Conservation (phyloP, 768 basidiomycete genomes). For the Steccherinum ochraceum region DNA sequence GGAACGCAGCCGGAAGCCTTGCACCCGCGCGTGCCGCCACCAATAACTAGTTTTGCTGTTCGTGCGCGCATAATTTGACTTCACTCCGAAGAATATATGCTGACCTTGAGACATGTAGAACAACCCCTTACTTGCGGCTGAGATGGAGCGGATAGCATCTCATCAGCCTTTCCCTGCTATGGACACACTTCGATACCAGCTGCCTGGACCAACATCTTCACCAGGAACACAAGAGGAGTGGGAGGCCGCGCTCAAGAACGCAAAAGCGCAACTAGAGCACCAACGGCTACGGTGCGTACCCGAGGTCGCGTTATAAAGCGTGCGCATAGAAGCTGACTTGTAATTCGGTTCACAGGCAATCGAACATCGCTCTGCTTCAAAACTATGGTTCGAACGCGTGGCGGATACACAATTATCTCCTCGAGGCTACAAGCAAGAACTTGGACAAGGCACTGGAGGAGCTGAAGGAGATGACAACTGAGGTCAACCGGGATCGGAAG, state of each 20-base stretch:
- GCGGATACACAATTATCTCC: slow-evolving; percentile 84
- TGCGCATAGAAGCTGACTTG: background rate
- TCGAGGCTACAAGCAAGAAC: slow-evolving; percentile 71
- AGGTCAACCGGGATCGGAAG: slow-evolving; percentile 85
- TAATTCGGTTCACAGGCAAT: slow-evolving; percentile 49
- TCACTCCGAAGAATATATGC: slow-evolving; percentile 1
- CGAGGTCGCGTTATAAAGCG: background rate
- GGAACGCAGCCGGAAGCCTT: slow-evolving; percentile 39
- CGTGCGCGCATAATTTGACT: slow-evolving; percentile 24
- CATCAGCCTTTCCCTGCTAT: slow-evolving; percentile 59
- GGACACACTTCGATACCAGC: slow-evolving; percentile 67
- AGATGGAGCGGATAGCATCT: slow-evolving; percentile 68
- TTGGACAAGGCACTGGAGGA: slow-evolving; percentile 71
- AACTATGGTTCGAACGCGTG: slow-evolving; percentile 88
- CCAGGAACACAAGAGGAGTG: slow-evolving; percentile 73
- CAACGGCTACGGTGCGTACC: slow-evolving; percentile 64
- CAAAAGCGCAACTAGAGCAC: slow-evolving; percentile 79
- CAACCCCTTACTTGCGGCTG: slow-evolving; percentile 62
- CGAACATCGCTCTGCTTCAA: slow-evolving; percentile 76
- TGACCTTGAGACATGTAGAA: slow-evolving; percentile 36
- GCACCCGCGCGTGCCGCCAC: slow-evolving; percentile 68
- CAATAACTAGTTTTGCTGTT: slow-evolving; percentile 63
- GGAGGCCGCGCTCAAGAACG: slow-evolving; percentile 68
- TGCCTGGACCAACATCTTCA: slow-evolving; percentile 57
- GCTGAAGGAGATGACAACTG: slow-evolving; percentile 70